Percentiles rank a stretch among this genome's conserved stretches.
These are phyloP conservation scores for Ascochyta pisi DNA, from an alignment of 2,329 filamentous ascomycete genomes.

Conservation along the genomic window DNA sequence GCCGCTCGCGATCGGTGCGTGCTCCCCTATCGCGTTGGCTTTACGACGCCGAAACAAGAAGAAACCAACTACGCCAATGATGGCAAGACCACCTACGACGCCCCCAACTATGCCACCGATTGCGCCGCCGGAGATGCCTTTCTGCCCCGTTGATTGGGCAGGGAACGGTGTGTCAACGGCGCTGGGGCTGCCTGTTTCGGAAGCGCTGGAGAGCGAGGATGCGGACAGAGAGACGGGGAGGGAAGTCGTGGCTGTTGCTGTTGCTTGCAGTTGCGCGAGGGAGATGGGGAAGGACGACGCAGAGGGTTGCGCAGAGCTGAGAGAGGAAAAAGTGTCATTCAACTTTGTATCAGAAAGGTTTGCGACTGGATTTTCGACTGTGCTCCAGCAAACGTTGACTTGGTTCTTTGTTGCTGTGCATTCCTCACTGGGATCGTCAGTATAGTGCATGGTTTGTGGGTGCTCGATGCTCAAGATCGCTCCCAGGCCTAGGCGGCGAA, in stretches of 20 bases:
- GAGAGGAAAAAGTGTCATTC: slow-evolving; percentile 25
- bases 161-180: neutral
- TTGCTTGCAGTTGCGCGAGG: slow-evolving; percentile 12
- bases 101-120: slow-evolving; percentile 28
- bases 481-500: neutral
- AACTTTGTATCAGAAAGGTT: slow-evolving; percentile 14
- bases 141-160: neutral
- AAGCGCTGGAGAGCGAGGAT: slow-evolving; percentile 3
- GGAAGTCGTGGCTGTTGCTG: slow-evolving; percentile 11
- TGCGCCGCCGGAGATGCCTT: slow-evolving; percentile 22
- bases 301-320: slow-evolving; percentile 15
- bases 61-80: slow-evolving; percentile 17
- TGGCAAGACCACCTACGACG: slow-evolving; percentile 20
- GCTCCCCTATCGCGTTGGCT: slow-evolving; percentile 3
- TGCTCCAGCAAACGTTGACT: slow-evolving; percentile 30
- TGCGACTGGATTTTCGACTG: slow-evolving; percentile 15
- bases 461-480: neutral
- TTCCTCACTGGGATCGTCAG: slow-evolving; percentile 22
- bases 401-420: slow-evolving; percentile 25
- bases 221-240: neutral
- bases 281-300: slow-evolving; percentile 11
- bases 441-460: neutral
- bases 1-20: slow-evolving; percentile 6
- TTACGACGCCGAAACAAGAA: slow-evolving; percentile 18
- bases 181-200: neutral